A percentile compares a stretch with the other conserved stretches of the same genome.
Conservation (phyloP, 2,329 filamentous ascomycete species). For the Elsinoe ampelina region DNA sequence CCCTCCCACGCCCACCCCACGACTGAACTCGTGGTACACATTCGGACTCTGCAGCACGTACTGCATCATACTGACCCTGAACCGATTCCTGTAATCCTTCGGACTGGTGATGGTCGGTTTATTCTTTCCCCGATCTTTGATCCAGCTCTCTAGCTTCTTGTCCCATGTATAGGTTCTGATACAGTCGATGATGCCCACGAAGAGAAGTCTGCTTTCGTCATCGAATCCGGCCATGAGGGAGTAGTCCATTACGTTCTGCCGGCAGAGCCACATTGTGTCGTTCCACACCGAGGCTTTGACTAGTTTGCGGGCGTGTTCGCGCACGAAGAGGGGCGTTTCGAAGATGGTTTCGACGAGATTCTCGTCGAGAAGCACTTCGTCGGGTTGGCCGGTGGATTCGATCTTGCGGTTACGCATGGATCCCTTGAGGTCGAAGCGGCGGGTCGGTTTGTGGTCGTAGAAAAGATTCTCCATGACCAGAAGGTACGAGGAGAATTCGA, state of each 20-base stretch:
- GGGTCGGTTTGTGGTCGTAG: conserved; percentile 82
- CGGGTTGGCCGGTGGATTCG: conserved; percentile 86
- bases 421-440: conserved; percentile 81
- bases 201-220: conserved; percentile 77
- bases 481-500: conserved; percentile 89
- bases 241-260: conserved; percentile 99
- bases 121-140: conserved; percentile 87
- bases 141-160: conserved; percentile 99
- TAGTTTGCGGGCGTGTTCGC: conserved; percentile 92
- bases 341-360: conserved; percentile 99
- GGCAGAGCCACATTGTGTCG: conserved; percentile 86
- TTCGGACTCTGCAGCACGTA: conserved; percentile 68
- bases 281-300: conserved; percentile 91
- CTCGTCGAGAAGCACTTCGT: conserved; percentile 92
- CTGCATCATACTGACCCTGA: conserved; percentile 92
- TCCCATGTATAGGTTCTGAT: conserved; percentile 99
- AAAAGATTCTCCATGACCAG: conserved; percentile 97
- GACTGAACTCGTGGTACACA: conserved; percentile 62
- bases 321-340: conserved; percentile 86
- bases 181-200: conserved; percentile 96
- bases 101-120: conserved; percentile 93
- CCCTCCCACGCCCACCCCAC: not conserved
- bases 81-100: conserved; percentile 93
- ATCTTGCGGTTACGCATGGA: conserved; percentile 99
- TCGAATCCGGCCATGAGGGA: conserved; percentile 97